Conservation (phyloP, 257 asterid genomes). For the Solanum pinnatisectum region DNA sequence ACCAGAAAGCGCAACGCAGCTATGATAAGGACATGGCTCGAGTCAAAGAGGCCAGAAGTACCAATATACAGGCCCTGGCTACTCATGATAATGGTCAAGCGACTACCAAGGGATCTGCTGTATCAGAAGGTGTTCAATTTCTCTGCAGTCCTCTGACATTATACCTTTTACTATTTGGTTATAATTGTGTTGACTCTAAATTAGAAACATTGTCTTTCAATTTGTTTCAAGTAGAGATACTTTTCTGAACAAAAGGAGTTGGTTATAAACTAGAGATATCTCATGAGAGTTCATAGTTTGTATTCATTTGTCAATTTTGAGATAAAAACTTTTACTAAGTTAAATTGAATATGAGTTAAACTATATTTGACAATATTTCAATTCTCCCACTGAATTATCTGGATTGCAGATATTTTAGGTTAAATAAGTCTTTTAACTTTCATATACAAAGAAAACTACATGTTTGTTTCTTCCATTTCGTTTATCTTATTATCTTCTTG, state of each 20-base stretch:
- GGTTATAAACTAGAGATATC: neutral
- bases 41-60: constrained; percentile 59
- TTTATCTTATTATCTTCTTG: neutral
- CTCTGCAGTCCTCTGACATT: neutral
- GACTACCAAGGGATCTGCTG: constrained; percentile 29
- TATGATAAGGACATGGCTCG: constrained; percentile 81
- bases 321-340: neutral
- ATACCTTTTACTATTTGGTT: neutral
- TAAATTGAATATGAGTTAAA: neutral
- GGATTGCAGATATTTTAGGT: neutral
- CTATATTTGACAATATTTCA: neutral
- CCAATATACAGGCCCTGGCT: constrained; percentile 47
- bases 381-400: neutral
- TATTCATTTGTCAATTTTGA: neutral
- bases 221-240: neutral
- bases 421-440: neutral
- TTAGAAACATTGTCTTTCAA: neutral
- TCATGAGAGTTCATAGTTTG: neutral
- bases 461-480: neutral
- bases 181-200: neutral
- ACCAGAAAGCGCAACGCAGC: constrained; percentile 89
- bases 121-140: constrained; percentile 56
- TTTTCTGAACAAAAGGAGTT: neutral
- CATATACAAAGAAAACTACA: neutral
- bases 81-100: constrained; percentile 31